These are phyloP conservation scores for Plenodomus biglobosus DNA, from an alignment of 2,329 filamentous ascomycete species.

Conservation along the genomic window DNA sequence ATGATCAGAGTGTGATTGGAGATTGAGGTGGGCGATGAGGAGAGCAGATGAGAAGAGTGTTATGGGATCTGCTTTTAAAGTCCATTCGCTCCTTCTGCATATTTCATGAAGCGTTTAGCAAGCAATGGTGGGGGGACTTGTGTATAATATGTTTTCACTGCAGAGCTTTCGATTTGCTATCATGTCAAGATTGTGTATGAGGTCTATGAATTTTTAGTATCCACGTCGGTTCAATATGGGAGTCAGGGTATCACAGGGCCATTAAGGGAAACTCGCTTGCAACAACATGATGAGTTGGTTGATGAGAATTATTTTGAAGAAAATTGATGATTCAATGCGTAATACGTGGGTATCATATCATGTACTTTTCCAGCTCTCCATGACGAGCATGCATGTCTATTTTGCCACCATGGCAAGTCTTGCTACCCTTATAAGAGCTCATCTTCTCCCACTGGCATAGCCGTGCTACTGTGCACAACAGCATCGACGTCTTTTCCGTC, in stretches of 20 bases:
- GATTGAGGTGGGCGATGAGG: neutral
- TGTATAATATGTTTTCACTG: neutral
- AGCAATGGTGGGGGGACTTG: neutral
- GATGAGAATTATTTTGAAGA: too few species aligned
- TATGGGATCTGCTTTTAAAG: neutral
- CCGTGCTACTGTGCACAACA: conserved; percentile 15
- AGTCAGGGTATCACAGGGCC: too few species aligned
- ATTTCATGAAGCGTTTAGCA: neutral
- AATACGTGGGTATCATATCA: neutral
- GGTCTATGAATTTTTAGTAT: too few species aligned
- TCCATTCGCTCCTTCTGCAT: neutral
- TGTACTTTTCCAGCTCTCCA: neutral
- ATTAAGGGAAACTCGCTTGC: too few species aligned
- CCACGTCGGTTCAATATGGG: too few species aligned
- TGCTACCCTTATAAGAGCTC: conserved; percentile 15
- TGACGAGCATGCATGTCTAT: neutral
- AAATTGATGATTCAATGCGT: neutral
- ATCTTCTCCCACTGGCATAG: conserved; percentile 26
- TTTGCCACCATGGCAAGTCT: too few species aligned
- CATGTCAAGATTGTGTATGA: too few species aligned
- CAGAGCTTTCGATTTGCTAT: neutral
- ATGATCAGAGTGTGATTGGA: conserved; percentile 14
- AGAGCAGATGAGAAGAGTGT: neutral
- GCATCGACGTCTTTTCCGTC: conserved; percentile 19
- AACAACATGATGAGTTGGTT: too few species aligned